Evolutionary conservation across 306 rosid species (phyloP).

Genomic region (Lablab purpureus): DNA sequence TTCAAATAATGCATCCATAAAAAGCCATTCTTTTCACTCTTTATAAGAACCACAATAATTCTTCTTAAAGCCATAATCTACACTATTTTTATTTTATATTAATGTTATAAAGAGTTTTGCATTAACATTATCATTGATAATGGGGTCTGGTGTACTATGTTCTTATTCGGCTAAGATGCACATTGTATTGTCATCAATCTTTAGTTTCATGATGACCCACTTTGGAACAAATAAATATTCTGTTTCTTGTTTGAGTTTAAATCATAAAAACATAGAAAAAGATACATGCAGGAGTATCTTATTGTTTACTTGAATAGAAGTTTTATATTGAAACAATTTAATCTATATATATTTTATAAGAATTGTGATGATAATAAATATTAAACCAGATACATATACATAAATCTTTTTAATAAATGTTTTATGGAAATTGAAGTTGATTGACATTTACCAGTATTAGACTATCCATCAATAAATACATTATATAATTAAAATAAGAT

Average conservation of each 20-base stretch:
- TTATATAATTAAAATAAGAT: too few species aligned
- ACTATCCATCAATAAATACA: too few species aligned
- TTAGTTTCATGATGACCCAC: slow-evolving; percentile 17
- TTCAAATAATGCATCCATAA: neutral
- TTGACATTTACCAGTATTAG: too few species aligned
- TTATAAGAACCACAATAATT: slow-evolving; percentile 24
- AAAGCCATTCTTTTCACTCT: slow-evolving; percentile 30
- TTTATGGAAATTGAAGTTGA: too few species aligned
- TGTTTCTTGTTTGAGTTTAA: neutral
- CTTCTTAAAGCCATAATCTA: slow-evolving; percentile 31
- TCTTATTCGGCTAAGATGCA: neutral
- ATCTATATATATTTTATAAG: too few species aligned
- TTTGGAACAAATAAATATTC: neutral
- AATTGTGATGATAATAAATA: too few species aligned
- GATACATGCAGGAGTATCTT: neutral
- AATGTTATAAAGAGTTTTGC: neutral
- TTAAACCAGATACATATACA: too few species aligned
- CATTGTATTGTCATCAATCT: neutral
- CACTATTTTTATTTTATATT: neutral
- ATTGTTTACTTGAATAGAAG: too few species aligned
- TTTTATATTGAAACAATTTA: too few species aligned
- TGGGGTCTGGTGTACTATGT: neutral
- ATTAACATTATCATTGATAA: neutral
- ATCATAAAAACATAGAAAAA: neutral
- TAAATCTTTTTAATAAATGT: too few species aligned